Evolutionary conservation across 169 alveolate genomes (phyloP).

Genomic region (Babesia caballi): DNA sequence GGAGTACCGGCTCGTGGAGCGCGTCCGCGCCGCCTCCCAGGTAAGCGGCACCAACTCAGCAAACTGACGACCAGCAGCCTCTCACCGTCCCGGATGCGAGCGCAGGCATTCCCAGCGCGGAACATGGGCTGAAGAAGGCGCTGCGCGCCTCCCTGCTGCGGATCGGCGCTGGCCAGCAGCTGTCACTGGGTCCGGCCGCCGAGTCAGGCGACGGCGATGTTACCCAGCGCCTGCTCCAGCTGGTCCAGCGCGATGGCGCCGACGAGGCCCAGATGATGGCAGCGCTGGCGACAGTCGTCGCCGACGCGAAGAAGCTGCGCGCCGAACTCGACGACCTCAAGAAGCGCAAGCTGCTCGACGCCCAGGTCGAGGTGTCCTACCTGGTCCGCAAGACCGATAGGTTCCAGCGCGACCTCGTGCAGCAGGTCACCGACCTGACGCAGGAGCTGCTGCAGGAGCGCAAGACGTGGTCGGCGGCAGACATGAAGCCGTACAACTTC

Average conservation of each 20-base stretch:
- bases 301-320: constrained; percentile 36
- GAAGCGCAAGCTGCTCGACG: constrained; percentile 62
- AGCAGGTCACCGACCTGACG: constrained; percentile 82
- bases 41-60: constrained; percentile 10
- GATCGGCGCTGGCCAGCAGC: constrained; percentile 20
- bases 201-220: constrained; percentile 8
- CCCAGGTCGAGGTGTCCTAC: constrained; percentile 55
- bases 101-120: constrained; percentile 11
- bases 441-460: constrained; percentile 84
- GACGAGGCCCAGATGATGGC: constrained; percentile 14
- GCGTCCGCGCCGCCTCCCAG: constrained; percentile 28
- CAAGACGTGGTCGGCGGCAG: constrained; percentile 78
- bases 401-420: constrained; percentile 47
- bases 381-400: constrained; percentile 52
- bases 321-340: constrained; percentile 59
- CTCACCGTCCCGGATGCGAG: constrained; percentile 11
- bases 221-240: constrained; percentile 22
- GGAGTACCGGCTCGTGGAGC: constrained; percentile 67
- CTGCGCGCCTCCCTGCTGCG: constrained; percentile 22
- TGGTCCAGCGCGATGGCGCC: constrained; percentile 9
- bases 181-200: constrained; percentile 23
- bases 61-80: not conserved
- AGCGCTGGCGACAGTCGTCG: not conserved
- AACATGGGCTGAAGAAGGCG: constrained; percentile 38
- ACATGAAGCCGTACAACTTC: constrained; percentile 85